Base-by-base conservation (phyloP, 1,284 basidiomycete species). In the Termitomyces sp. region DNA sequence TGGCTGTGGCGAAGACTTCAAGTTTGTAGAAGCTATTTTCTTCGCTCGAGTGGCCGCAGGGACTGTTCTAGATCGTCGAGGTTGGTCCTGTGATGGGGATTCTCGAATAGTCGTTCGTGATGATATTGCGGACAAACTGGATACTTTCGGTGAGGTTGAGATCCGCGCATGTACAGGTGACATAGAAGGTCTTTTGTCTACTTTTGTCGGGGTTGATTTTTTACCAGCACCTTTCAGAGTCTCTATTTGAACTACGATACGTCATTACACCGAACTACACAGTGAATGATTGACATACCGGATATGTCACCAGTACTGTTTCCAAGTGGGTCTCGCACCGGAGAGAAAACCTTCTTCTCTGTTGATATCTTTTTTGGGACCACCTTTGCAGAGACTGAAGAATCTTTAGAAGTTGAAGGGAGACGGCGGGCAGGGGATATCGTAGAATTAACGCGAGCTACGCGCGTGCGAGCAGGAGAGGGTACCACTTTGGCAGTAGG, bases 281-380 rank as follows among this genome's bases (percentile, higher is more conserved):
- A n/a, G 4, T 18, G 1, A 28, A 39, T 7, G 19, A 45, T 18
- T 18, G 14, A 47, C 63, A 43, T 56, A 69, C 64, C 57, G 33
- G 67, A 66, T 34, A 69, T 62, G 48, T 65, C 62, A 43, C 57
- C 65, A 59, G 49, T 59, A 56, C 64, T 70, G 35, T 74, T 75
- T 45, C 74, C 72, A 5, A 73, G 67, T 8, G 77, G 76, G 48
- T 71, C 72, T 53, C 73, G 68, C 10, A 64, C 60, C 7, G 74
- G 76, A 6, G 76, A 74, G 49, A 76, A 67, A 1, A 70, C 62
- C 47, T 72, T 72, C 18, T 57, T 41, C 40, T 54, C 53, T 11
- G 42, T 10, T 21, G 38, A 38, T 21, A 46, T 10, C 48, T 60
- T 56, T 43, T 50, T 59, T 16, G 59, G 30, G 24, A 60, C 45